Base-by-base conservation (phyloP, 495 filamentous ascomycete genomes). In the Penicillium samsonianum region DNA sequence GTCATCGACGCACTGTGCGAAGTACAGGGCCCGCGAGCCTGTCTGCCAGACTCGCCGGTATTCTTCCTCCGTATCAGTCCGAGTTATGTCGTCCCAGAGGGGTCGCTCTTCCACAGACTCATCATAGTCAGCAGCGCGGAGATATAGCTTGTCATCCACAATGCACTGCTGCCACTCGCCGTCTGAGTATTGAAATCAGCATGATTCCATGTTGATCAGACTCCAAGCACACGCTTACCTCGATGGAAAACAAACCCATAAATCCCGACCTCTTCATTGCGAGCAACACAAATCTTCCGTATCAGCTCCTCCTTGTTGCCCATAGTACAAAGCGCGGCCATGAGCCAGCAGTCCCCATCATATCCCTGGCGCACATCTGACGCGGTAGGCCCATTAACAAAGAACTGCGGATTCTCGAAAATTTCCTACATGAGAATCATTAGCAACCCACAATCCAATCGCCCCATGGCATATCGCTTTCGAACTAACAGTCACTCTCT, bases 181-280 rank as follows among this genome's bases (percentile, higher is more conserved):
- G 64, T 97, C 93, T 87, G 46, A 30, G 16, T 19, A 26, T 30
- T 5, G 1, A 25, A 23, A 19, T 55, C 19, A 60, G 49, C 45
- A 28, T 67, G 35, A 60, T 46, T 12, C 5, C 12, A 8, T 8
- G 6, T 31, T 2, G 16, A 8, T 5, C 2, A 1, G 2, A 16
- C 17, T 10, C 12, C 7, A 3, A n/a, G 35, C 3, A 38, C 7
- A 9, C 6, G 56, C 77, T 61, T 70, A 87, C 84, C 85, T 64
- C 93, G 84, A 73, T 91, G 83, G 69, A 98, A 96, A 10, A 96
- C 92, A 67, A 96, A 96, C 0, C 93, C 92, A 65, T 98, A 96
- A 17, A 96, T 91, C 5, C 93, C 93, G 26, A 96, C 84, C 44
- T 81, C 76, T 66, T 93, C 86, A 66, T 96, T 83, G 16, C 82